Conservation (phyloP, 1,139 yeast genomes). For the Yarrowia galli region DNA sequence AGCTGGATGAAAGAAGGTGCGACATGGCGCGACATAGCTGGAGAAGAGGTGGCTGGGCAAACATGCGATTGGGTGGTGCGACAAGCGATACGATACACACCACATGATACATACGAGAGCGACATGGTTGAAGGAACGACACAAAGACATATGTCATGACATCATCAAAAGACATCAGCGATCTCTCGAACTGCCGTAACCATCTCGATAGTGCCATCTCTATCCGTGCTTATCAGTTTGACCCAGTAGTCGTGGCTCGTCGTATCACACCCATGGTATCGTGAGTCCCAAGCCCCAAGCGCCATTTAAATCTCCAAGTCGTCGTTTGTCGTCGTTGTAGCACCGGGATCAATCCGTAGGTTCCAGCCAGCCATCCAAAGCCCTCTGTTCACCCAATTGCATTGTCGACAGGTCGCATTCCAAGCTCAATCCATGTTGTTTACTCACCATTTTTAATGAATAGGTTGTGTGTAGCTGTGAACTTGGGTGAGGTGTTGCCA, state of each 20-base stretch:
- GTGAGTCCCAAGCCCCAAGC: slow-evolving; percentile 1
- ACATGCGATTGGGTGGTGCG: neutral
- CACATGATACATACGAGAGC: neutral
- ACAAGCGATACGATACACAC: neutral
- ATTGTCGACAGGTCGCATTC: neutral
- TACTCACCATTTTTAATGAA: slow-evolving; percentile 55
- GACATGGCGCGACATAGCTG: neutral
- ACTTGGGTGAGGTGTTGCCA: slow-evolving; percentile 44
- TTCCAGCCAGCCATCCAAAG: neutral
- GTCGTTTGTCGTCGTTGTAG: neutral
- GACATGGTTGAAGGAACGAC: neutral
- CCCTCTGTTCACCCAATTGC: slow-evolving; percentile 9
- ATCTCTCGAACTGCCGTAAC: neutral
- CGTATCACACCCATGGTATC: neutral
- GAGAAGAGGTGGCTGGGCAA: neutral
- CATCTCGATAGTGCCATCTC: neutral
- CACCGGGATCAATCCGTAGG: neutral
- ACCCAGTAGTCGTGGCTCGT: neutral
- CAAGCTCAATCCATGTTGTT: neutral
- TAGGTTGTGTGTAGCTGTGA: slow-evolving; percentile 70
- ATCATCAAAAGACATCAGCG: neutral
- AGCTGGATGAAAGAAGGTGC: neutral
- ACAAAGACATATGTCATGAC: neutral
- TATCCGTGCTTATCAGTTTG: neutral
- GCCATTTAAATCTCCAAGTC: slow-evolving; percentile 14